A percentile compares a stretch with the other conserved stretches of the same genome.
Evolutionary conservation across 2,329 filamentous ascomycete genomes (phyloP).

Genomic region (Sporothrix brasiliensis): DNA sequence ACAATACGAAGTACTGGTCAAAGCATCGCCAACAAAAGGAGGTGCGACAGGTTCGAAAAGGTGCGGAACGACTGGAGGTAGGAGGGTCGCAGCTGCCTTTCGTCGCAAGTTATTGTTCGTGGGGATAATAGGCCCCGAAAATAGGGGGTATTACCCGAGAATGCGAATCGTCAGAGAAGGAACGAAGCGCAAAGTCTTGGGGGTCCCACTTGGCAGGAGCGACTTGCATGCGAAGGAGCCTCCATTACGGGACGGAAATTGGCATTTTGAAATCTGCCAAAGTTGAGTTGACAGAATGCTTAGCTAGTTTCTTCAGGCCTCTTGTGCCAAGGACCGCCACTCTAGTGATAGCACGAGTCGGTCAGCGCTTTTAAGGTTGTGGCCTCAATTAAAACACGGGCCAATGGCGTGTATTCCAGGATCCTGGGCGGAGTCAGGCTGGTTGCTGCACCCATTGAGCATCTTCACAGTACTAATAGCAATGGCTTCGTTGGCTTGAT

Average conservation of each 20-base stretch:
- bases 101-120: background rate
- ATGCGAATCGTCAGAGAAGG: background rate
- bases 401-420: no score
- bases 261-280: background rate
- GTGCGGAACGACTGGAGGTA: background rate
- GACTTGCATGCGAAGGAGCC: slow-evolving; percentile 8
- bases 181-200: background rate
- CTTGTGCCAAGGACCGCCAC: no score
- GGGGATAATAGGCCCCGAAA: slow-evolving; percentile 2
- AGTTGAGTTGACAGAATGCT: background rate
- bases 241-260: background rate
- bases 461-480: no score
- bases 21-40: slow-evolving; percentile 14
- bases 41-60: background rate
- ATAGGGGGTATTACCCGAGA: slow-evolving; percentile 16
- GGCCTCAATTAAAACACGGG: no score
- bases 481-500: no score
- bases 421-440: no score
- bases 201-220: slow-evolving; percentile 25
- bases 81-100: slow-evolving; percentile 1
- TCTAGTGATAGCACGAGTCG: no score
- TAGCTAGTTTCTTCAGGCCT: background rate
- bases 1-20: background rate
- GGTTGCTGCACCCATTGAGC: no score
- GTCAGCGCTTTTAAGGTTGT: no score